phyloP scores from a whole-genome alignment of 768 basidiomycete genomes.

The Auricularia heimuer region DNA sequence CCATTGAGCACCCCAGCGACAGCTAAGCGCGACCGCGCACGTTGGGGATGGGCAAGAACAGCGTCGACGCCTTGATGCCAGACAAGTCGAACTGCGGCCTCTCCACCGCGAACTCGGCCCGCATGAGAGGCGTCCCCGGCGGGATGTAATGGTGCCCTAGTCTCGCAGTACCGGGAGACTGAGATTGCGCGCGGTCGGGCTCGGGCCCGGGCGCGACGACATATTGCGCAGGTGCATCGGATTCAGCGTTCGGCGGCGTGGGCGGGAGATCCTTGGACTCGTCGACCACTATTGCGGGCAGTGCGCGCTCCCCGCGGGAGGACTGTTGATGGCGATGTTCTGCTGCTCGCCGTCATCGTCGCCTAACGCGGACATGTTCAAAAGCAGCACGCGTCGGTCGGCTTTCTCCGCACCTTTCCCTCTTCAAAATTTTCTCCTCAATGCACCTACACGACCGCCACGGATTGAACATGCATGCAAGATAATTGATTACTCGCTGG shows the following conservation, averaged over 20 bases:
- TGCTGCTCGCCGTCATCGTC: background rate
- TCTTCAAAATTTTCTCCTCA: background rate
- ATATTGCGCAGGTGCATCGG: background rate
- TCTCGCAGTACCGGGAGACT: background rate
- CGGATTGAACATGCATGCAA: background rate
- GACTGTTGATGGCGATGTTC: background rate
- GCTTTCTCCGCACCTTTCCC: background rate
- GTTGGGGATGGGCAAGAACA: slow-evolving; percentile 86
- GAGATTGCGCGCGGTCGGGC: background rate
- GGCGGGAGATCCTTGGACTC: background rate
- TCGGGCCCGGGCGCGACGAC: background rate
- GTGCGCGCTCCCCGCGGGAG: background rate
- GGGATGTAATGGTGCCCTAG: background rate
- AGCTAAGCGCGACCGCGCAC: slow-evolving; percentile 47
- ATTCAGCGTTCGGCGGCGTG: background rate
- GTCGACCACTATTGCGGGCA: background rate
- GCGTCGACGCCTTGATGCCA: slow-evolving; percentile 31
- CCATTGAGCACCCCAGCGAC: slow-evolving; percentile 4
- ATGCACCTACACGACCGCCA: background rate
- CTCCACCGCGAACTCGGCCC: background rate
- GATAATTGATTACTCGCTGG: background rate
- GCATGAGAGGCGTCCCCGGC: background rate
- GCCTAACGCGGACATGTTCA: background rate
- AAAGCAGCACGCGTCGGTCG: background rate
- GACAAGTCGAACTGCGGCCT: background rate